A percentile compares a stretch with the other conserved stretches of the same genome.
Evolutionary conservation across 2,329 filamentous ascomycete genomes (phyloP).

Genomic region (Zasmidium angulare): DNA sequence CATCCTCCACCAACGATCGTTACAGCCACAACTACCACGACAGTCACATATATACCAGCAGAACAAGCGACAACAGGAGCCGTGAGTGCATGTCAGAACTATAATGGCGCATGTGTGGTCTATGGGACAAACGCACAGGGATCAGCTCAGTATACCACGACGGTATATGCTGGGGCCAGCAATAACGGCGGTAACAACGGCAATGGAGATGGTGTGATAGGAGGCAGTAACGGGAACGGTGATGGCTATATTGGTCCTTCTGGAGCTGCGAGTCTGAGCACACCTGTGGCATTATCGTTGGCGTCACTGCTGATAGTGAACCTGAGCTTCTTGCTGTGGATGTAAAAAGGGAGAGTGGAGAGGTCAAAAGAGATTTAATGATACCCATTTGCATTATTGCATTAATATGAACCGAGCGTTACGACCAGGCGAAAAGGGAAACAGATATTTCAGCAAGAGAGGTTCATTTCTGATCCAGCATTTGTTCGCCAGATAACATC

Average conservation of each 20-base stretch:
- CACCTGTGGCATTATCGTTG: neutral
- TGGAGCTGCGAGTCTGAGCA: neutral
- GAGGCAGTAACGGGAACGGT: slow-evolving; percentile 7
- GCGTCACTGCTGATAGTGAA: neutral
- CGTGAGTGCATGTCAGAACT: slow-evolving; percentile 15
- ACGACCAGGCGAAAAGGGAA: too few relatives aligned
- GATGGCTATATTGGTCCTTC: slow-evolving; percentile 14
- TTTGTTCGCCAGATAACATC: too few relatives aligned
- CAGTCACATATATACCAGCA: slow-evolving; percentile 2
- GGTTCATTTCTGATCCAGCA: too few relatives aligned
- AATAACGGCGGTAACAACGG: neutral
- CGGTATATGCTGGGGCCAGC: neutral
- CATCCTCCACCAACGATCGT: slow-evolving; percentile 1
- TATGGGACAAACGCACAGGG: slow-evolving; percentile 12
- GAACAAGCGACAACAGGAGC: slow-evolving; percentile 3
- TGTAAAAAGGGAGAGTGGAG: neutral
- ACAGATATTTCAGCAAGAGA: too few relatives aligned
- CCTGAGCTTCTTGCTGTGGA: neutral
- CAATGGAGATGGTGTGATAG: slow-evolving; percentile 17
- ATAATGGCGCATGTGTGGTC: slow-evolving; percentile 21
- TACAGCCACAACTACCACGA: slow-evolving; percentile 13
- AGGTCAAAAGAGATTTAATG: neutral
- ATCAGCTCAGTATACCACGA: slow-evolving; percentile 2
- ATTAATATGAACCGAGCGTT: neutral
- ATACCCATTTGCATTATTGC: neutral